Evolutionary conservation across 768 basidiomycete species (phyloP).

Genomic region (Leccinum sublutescens): DNA sequence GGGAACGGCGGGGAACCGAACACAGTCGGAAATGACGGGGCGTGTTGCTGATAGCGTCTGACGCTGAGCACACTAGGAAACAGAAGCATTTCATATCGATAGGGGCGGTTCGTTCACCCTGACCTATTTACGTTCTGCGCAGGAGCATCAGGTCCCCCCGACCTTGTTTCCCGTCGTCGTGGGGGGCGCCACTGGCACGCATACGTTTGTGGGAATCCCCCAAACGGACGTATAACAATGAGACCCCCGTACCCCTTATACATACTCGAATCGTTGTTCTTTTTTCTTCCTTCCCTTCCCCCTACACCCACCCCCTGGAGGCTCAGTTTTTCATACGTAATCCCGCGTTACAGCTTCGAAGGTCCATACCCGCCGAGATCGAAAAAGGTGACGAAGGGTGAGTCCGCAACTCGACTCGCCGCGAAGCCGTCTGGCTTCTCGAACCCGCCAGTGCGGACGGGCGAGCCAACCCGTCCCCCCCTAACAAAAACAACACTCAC

Average conservation of each 20-base stretch:
- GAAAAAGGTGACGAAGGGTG: conserved; percentile 1
- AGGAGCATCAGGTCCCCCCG: neutral
- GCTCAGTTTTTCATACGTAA: neutral
- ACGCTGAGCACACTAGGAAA: conserved; percentile 7
- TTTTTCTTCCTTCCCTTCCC: neutral
- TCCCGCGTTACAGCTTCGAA: neutral
- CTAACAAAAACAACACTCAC: neutral
- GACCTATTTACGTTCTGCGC: conserved; percentile 6
- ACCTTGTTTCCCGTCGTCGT: neutral
- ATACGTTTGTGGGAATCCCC: neutral
- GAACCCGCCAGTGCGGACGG: neutral
- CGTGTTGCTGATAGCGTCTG: neutral
- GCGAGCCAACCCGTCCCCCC: no score
- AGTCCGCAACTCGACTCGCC: neutral
- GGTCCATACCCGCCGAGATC: neutral
- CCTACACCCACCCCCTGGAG: neutral
- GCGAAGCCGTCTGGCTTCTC: neutral
- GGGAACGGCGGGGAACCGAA: neutral
- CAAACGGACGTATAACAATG: neutral
- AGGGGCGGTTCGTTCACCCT: conserved; percentile 14
- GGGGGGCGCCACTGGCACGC: neutral
- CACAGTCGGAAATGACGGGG: neutral
- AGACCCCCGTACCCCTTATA: neutral
- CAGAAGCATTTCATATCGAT: conserved; percentile 7
- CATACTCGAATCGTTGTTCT: neutral